A percentile compares a stretch with the other conserved stretches of the same genome.
These are phyloP conservation scores for Conidiobolus incongruus DNA, from an alignment of 371 early-diverging fungal genomes.

Conservation along the genomic window DNA sequence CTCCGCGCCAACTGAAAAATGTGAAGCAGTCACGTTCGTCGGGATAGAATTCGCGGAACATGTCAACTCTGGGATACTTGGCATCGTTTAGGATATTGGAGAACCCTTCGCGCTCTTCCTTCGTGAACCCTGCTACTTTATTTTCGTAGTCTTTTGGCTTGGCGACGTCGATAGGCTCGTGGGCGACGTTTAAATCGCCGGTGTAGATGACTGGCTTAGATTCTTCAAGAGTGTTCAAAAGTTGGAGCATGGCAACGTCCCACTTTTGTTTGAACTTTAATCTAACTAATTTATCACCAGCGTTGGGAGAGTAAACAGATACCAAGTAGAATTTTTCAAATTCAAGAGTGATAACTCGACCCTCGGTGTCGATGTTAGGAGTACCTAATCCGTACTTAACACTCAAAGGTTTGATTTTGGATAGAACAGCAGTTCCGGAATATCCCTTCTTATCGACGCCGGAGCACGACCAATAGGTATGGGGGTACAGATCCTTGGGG, in stretches of 20 bases:
- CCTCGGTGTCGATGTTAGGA: slow-evolving; percentile 23
- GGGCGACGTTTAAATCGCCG: slow-evolving; percentile 83
- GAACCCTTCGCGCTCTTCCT: slow-evolving; percentile 62
- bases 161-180: slow-evolving; percentile 55
- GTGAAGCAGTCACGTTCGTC: slow-evolving; percentile 42
- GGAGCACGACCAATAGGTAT: slow-evolving; percentile 37
- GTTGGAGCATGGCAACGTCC: slow-evolving; percentile 38
- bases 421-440: slow-evolving; percentile 53
- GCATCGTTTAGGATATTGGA: slow-evolving; percentile 22
- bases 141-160: slow-evolving; percentile 49
- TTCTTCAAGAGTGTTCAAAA: slow-evolving; percentile 37
- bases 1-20: slow-evolving; percentile 58
- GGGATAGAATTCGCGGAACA: slow-evolving; percentile 53
- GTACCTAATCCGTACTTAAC: slow-evolving; percentile 35
- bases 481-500: slow-evolving; percentile 33
- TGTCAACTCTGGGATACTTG: slow-evolving; percentile 33
- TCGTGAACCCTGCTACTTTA: slow-evolving; percentile 55
- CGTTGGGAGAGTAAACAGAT: slow-evolving; percentile 61
- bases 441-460: slow-evolving; percentile 60
- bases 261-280: slow-evolving; percentile 36
- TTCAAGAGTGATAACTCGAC: slow-evolving; percentile 50
- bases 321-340: slow-evolving; percentile 41
- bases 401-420: slow-evolving; percentile 45
- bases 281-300: slow-evolving; percentile 44
- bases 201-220: slow-evolving; percentile 56